These are phyloP conservation scores for Sphagnum magellanicum DNA, from an alignment of 228 moss, liverwort and hornwort species.

Conservation along the genomic window DNA sequence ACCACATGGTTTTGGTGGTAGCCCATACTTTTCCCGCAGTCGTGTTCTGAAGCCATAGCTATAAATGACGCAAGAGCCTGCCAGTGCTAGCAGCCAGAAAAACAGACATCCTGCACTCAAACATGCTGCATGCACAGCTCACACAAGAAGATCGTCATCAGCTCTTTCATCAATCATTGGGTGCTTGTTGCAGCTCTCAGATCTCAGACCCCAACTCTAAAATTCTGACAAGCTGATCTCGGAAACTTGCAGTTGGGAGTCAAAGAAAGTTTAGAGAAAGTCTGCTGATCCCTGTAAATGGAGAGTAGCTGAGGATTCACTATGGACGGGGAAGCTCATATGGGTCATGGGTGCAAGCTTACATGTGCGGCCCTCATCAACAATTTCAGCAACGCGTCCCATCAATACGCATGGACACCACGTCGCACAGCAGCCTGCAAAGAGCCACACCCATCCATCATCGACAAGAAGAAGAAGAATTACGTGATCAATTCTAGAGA, in stretches of 20 bases:
- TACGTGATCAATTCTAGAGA: background rate
- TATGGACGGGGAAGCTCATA: too few species aligned
- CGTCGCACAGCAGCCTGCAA: constrained; percentile 23
- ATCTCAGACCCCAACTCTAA: too few species aligned
- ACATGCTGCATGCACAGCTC: constrained; percentile 30
- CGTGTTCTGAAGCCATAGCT: constrained; percentile 39
- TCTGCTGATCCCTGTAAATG: too few species aligned
- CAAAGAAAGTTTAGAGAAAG: too few species aligned
- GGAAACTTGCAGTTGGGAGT: too few species aligned
- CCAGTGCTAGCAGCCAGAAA: constrained; percentile 15
- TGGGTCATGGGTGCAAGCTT: constrained; percentile 3
- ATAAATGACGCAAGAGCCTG: constrained; percentile 39
- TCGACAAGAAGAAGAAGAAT: background rate
- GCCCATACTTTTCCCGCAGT: constrained; percentile 50
- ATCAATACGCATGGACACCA: constrained; percentile 48
- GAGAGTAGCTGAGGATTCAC: too few species aligned
- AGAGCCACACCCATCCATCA: background rate
- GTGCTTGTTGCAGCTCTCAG: background rate
- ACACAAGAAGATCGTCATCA: too few species aligned
- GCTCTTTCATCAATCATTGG: background rate
- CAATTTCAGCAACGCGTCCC: constrained; percentile 48
- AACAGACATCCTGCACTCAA: constrained; percentile 22
- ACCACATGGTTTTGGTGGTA: constrained; percentile 36
- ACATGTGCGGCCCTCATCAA: constrained; percentile 53
- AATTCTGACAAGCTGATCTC: too few species aligned